Base-by-base conservation (phyloP, 352 stramenopile genomes). In the Pythium myriotylum region DNA sequence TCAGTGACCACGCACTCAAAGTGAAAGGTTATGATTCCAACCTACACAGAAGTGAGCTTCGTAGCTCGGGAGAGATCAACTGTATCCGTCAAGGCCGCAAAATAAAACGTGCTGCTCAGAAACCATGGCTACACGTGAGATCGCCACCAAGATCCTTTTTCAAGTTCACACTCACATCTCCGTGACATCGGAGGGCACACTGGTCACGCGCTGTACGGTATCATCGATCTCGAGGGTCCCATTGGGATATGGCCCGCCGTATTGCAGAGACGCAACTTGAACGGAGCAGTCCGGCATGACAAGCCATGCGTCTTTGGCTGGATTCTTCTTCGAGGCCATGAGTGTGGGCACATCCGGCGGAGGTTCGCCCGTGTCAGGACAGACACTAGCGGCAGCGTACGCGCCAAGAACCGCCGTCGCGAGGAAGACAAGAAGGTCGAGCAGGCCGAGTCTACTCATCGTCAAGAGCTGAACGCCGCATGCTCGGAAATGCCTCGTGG, bases 281-380 rank as follows among this genome's bases (percentile, higher is more conserved):
- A 53, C 10, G 9, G 13, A n/a, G 19, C 54, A 60, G 26, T 60
- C 20, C 13, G 54, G 54, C 9, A 9, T 29, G 26, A 60, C 54
- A 22, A 60, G n/a, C 54, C 54, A 60, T 8, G 20, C 54, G 14
- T 52, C 54, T 16, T 17, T 46, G 26, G n/a, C 24, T 12, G 54
- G 40, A 20, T 43, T 53, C 1, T 8, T 46, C 32, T 53, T 60
- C 10, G 54, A 60, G 9, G 54, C 54, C 40, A 52, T 52, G 24
- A 60, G 22, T 26, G 54, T 60, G 41, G 29, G 10, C 14, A 60
- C 54, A 16, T 35, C 19, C 12, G 54, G 54, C 42, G 41, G 26
- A 7, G 40, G 10, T 13, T 53, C 54, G 0, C 40, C 54, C 2
- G 54, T 60, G 2, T 39, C n/a, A 9, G 29, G 29, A 10, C 42